Percentiles rank a stretch among this genome's conserved stretches.
phyloP scores from a whole-genome alignment of 805 yeast genomes.

The Candida ipomoeae region DNA sequence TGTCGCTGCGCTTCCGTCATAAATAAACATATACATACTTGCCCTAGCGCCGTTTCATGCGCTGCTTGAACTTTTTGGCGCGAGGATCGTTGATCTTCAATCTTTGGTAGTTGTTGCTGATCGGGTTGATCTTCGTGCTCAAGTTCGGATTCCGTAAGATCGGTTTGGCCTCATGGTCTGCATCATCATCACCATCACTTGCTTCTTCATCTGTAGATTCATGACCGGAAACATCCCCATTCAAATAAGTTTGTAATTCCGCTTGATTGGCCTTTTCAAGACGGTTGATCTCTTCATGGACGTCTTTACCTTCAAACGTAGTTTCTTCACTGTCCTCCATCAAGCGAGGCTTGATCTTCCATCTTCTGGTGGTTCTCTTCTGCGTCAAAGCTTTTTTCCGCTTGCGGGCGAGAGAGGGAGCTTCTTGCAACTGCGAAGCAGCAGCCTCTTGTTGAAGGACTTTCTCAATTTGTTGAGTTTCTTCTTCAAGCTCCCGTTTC shows the following conservation, averaged over 20 bases:
- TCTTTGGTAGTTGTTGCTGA: constrained; percentile 49
- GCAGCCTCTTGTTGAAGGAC: constrained; percentile 6
- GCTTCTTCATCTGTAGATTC: constrained; percentile 14
- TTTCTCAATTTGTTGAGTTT: constrained; percentile 6
- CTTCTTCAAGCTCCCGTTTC: constrained; percentile 15
- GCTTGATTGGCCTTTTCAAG: constrained; percentile 29
- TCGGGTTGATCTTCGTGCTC: constrained; percentile 23
- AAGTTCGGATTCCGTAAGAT: constrained; percentile 11
- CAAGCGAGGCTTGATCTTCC: constrained; percentile 42
- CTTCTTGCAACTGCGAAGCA: not conserved
- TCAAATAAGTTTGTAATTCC: constrained; percentile 22
- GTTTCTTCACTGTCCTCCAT: constrained; percentile 22
- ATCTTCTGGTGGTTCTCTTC: constrained; percentile 49
- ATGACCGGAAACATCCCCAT: constrained; percentile 8
- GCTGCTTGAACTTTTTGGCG: constrained; percentile 37
- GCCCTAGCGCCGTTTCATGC: constrained; percentile 29
- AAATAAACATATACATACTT: not conserved
- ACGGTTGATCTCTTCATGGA: constrained; percentile 39
- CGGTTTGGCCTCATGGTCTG: constrained; percentile 3
- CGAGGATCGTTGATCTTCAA: constrained; percentile 49
- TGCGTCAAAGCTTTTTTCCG: constrained; percentile 40
- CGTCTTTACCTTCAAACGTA: constrained; percentile 32
- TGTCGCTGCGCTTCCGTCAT: constrained; percentile 15
- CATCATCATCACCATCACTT: constrained; percentile 17
- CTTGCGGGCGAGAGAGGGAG: constrained; percentile 1